Conservation (phyloP, 306 rosid genomes). For the Malus fusca region DNA sequence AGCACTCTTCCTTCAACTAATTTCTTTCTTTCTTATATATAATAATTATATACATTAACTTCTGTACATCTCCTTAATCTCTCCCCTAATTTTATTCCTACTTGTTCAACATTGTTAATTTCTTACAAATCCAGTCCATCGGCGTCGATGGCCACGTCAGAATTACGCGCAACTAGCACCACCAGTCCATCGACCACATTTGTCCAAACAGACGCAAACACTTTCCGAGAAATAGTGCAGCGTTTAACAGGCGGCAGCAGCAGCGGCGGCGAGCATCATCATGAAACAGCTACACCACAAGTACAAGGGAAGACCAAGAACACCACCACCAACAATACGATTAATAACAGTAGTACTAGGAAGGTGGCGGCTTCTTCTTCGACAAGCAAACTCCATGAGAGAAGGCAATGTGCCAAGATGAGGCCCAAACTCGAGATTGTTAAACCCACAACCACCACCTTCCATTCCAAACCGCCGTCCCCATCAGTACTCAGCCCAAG, state of each 20-base stretch:
- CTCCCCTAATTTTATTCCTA: neutral
- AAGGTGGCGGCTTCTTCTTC: neutral
- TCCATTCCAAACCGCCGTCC: constrained; percentile 14
- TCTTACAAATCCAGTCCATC: neutral
- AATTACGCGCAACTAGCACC: constrained; percentile 4
- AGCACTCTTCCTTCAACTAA: constrained; percentile 1
- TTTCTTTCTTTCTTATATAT: neutral
- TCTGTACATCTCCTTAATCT: neutral
- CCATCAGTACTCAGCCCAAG: constrained; percentile 53
- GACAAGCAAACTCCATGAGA: constrained; percentile 58
- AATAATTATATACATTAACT: too few relatives aligned
- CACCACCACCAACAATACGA: neutral
- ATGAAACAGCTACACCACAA: neutral
- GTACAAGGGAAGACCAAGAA: constrained; percentile 10
- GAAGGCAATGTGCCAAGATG: constrained; percentile 62
- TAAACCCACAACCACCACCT: constrained; percentile 39
- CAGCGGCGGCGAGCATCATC: neutral
- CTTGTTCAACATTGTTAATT: too few relatives aligned
- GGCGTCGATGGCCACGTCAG: constrained; percentile 11
- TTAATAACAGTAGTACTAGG: neutral
- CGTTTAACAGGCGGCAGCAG: constrained; percentile 43
- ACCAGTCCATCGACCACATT: constrained; percentile 35
- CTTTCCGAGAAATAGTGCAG: constrained; percentile 75
- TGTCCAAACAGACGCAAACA: constrained; percentile 59
- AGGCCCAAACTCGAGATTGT: constrained; percentile 80